Conservation (phyloP, 2,329 filamentous ascomycete species). For the Stemphylium vesicarium region DNA sequence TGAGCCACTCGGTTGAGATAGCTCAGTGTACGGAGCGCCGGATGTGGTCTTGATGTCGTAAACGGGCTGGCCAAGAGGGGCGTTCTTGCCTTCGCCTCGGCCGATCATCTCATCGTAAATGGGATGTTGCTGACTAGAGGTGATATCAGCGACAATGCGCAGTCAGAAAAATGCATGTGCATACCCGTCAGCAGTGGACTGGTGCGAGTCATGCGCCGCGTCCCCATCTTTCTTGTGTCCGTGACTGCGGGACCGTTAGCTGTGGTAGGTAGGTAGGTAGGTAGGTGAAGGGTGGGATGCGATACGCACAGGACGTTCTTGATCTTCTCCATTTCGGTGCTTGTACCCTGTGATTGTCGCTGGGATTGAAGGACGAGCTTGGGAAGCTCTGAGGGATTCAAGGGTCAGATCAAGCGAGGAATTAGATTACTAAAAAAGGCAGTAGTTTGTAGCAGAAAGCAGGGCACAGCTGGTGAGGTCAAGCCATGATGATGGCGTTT, state of each 20-base stretch:
- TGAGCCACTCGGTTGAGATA: constrained; percentile 12
- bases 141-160: constrained; percentile 3
- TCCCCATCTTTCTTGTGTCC: constrained; percentile 44
- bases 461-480: constrained; percentile 29
- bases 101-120: constrained; percentile 41
- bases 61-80: constrained; percentile 5
- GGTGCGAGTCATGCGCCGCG: constrained; percentile 23
- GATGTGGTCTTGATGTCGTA: constrained; percentile 15
- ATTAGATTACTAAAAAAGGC: constrained; percentile 14
- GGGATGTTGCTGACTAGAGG: constrained; percentile 22
- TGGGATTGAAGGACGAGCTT: constrained; percentile 8
- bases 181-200: constrained; percentile 21
- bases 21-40: constrained; percentile 17
- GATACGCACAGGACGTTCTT: constrained; percentile 52
- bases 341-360: constrained; percentile 11
- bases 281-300: constrained; percentile 22
- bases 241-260: constrained; percentile 27
- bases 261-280: constrained; percentile 36
- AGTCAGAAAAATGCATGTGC: neutral
- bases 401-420: constrained; percentile 17
- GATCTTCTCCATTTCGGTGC: constrained; percentile 51
- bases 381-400: constrained; percentile 3
- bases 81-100: constrained; percentile 8
- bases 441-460: constrained; percentile 19
- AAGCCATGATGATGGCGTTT: constrained; percentile 26